Evolutionary conservation across 306 rosid species (phyloP).

Genomic region (Trifolium dubium): DNA sequence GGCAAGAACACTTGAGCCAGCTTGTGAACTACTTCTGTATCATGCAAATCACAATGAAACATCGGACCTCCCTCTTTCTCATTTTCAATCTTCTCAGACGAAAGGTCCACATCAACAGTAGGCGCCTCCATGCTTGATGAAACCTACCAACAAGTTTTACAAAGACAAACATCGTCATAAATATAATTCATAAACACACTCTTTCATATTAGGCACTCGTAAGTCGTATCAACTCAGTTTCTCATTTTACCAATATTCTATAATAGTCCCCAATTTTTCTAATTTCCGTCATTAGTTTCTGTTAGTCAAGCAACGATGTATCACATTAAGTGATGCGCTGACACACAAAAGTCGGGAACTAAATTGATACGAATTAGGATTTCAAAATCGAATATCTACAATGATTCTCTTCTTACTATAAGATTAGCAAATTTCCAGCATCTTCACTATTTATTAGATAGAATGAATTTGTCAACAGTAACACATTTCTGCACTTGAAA

Average conservation of each 20-base stretch:
- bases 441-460: neutral
- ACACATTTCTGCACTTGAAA: conserved; percentile 5
- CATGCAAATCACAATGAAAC: conserved; percentile 66
- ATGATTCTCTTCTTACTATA: neutral
- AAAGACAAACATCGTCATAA: neutral
- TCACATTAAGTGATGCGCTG: no score
- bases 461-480: neutral
- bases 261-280: no score
- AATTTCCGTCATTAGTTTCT: no score
- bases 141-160: conserved; percentile 46
- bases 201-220: neutral
- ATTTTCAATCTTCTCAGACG: conserved; percentile 61
- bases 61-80: conserved; percentile 59
- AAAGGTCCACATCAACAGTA: conserved; percentile 47
- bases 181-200: neutral
- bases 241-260: neutral
- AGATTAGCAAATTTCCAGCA: neutral
- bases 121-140: conserved; percentile 53
- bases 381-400: no score
- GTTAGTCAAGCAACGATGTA: no score
- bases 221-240: neutral
- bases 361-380: neutral
- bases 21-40: conserved; percentile 66
- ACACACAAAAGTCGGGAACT: no score
- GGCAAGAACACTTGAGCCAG: conserved; percentile 77